Conservation (phyloP, 2,329 filamentous ascomycete genomes). For the Pestalotiopsis sp. region DNA sequence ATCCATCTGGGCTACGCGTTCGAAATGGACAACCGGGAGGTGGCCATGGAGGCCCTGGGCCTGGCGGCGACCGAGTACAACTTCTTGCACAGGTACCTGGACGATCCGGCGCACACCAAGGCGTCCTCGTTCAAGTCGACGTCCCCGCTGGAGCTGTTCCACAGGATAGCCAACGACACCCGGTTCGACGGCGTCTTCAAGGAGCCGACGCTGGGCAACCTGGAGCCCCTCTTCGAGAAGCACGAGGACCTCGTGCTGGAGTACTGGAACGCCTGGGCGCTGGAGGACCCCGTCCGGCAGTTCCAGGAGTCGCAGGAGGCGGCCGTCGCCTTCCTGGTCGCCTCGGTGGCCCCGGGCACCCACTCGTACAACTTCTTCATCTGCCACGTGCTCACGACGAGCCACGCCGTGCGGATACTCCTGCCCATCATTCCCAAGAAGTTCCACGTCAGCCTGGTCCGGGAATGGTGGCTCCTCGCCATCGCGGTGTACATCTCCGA, state of each 20-base stretch:
- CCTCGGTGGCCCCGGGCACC: conserved; percentile 55
- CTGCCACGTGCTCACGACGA: conserved; percentile 79
- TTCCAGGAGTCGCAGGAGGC: conserved; percentile 72
- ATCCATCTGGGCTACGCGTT: conserved; percentile 94
- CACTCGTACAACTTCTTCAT: conserved; percentile 81
- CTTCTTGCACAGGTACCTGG: conserved; percentile 66
- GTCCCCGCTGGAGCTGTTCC: conserved; percentile 69
- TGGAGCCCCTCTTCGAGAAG: conserved; percentile 66
- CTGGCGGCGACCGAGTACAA: conserved; percentile 62
- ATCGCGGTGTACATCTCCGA: conserved; percentile 77
- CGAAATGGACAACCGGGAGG: conserved; percentile 80
- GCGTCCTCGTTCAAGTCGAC: conserved; percentile 59
- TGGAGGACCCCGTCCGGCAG: conserved; percentile 68
- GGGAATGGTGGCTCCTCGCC: conserved; percentile 88
- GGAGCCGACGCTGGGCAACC: conserved; percentile 58
- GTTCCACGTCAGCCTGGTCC: conserved; percentile 72
- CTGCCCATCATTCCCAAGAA: conserved; percentile 73
- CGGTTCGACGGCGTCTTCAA: conserved; percentile 68
- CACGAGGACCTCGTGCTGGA: conserved; percentile 73
- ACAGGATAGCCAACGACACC: conserved; percentile 67
- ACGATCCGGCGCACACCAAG: conserved; percentile 70
- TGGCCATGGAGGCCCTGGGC: conserved; percentile 85
- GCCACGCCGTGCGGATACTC: conserved; percentile 84
- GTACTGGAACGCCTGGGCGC: conserved; percentile 88
- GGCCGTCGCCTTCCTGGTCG: conserved; percentile 61